phyloP scores from a whole-genome alignment of 164 flowering plant genomes.

The Aristolochia californica region DNA sequence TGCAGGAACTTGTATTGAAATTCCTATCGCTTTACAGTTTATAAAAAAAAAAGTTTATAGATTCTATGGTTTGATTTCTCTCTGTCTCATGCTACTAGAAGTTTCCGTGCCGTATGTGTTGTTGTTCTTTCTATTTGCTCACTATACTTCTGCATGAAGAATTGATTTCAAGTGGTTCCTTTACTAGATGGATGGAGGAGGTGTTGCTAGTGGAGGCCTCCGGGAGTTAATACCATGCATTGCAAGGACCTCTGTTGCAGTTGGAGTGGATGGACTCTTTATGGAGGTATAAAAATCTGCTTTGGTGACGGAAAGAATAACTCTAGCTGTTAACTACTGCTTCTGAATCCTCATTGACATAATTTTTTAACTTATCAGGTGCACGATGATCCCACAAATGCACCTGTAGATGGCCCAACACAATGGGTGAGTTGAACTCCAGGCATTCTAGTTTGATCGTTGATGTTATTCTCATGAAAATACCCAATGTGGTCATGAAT shows the following conservation, averaged over 20 bases:
- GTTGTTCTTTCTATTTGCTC: no score
- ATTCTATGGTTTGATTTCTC: no score
- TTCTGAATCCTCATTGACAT: no score
- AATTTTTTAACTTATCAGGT: conserved; percentile 36
- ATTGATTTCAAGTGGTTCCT: background rate
- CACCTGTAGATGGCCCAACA: conserved; percentile 99
- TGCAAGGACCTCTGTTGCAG: conserved; percentile 95
- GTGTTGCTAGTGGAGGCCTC: conserved; percentile 98
- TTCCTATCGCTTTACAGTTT: no score
- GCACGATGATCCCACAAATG: conserved; percentile 83
- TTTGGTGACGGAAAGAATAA: no score
- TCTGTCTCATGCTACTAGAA: no score
- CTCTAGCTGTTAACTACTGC: no score
- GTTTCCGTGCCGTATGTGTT: no score
- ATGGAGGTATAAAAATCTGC: conserved; percentile 63
- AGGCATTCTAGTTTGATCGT: no score
- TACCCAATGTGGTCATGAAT: background rate
- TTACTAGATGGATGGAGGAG: conserved; percentile 83
- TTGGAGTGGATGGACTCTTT: conserved; percentile 95
- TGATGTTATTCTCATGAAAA: background rate
- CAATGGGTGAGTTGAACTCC: conserved; percentile 70
- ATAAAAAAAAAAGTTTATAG: no score
- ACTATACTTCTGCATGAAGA: background rate
- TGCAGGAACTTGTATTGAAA: no score
- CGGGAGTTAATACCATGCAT: conserved; percentile 96